Evolutionary conservation across 2,329 filamentous ascomycete genomes (phyloP).

Genomic region (Cadophora luteo-olivacea): DNA sequence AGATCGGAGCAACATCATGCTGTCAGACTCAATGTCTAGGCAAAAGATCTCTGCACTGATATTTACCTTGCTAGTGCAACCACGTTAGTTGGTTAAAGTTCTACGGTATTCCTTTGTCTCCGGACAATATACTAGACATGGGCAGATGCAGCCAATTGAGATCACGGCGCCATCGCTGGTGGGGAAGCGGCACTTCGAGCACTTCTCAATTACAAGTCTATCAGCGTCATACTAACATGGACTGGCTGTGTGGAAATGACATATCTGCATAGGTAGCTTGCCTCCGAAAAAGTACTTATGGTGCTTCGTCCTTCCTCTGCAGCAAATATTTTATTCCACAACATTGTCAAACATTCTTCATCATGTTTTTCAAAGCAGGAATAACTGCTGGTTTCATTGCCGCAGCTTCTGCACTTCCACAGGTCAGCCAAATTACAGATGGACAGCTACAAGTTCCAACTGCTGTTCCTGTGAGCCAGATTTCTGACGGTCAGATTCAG

Average conservation of each 20-base stretch:
- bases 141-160: neutral
- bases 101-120: too few species aligned
- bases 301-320: neutral
- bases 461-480: conserved; percentile 14
- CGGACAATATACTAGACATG: neutral
- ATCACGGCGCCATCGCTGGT: neutral
- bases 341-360: neutral
- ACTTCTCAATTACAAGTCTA: neutral
- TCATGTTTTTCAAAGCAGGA: conserved; percentile 33
- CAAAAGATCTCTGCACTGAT: neutral
- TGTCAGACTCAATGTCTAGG: neutral
- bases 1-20: neutral
- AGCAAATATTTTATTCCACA: neutral
- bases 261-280: neutral
- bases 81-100: neutral
- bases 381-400: conserved; percentile 33
- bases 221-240: neutral
- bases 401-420: conserved; percentile 31
- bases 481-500: conserved; percentile 29
- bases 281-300: neutral
- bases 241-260: neutral
- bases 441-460: conserved; percentile 25
- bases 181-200: neutral
- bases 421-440: conserved; percentile 27
- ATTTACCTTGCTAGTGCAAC: neutral